Base-by-base conservation (phyloP, 495 filamentous ascomycete species). In the Aspergillus indologenus region DNA sequence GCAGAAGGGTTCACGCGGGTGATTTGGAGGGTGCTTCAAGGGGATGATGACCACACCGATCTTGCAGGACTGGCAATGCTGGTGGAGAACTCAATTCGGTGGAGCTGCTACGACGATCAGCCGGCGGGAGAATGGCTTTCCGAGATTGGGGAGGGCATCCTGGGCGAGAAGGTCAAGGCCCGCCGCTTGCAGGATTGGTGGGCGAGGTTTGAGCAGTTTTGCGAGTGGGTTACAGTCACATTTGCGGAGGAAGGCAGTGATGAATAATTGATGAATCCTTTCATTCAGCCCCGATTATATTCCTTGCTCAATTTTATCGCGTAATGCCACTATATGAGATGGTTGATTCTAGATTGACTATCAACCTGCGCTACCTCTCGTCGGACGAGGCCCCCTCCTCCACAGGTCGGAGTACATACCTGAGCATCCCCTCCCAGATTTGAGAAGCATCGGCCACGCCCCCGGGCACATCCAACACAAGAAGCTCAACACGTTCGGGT, bases 11-110 rank as follows among this genome's bases (percentile, higher is more conserved):
- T 91, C 76, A 92, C 88, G 4, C 86, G 94, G 70, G 90, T 96
- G 66, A 95, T 93, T 72, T 96, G 91, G 91, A 90, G 93, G 71
- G 89, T 89, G 6, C 73, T 98, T 43, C 90, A 94, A 65, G 89
- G 87, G 1, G 89, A 87, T 1, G 89, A 91, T 75, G 84, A 95
- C 55, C 93, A 90, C 61, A 81, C 96, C 22, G 94, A 91, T 15
- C 71, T 96, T 22, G 65, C 68, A 1, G 73, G 72, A 5, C 61
- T 98, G 43, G 93, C 91, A 5, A 87, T 86, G 63, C 79, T 98
- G 64, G 93, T 90, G 15, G 91, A 96, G 77, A 98, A 95, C 58
- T 95, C 91, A 55, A 86, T 98, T 43, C 80, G 88, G 26, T 97
- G 90, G 88, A 90, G 92, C 21, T 87, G 87, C 31, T 96, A 89